A percentile compares a stretch with the other conserved stretches of the same genome.
Conservation (phyloP, 148 eudicot genomes). For the Dianthus caryophyllus region DNA sequence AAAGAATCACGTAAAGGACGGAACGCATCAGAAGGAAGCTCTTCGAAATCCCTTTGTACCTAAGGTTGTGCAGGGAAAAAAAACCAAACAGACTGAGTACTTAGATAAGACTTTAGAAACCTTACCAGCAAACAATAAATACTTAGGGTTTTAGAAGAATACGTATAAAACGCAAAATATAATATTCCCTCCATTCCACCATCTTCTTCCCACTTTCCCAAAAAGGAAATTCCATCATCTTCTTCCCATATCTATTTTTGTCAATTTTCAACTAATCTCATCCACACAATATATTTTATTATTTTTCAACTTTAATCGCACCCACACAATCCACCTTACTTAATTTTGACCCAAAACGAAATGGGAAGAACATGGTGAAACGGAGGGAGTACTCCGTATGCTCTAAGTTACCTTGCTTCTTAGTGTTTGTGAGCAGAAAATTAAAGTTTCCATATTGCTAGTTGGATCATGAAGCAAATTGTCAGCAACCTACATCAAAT, state of each 20-base stretch:
- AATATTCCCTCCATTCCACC: too few species aligned
- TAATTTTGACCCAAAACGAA: too few species aligned
- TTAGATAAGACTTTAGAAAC: neutral
- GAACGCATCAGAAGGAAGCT: slow-evolving; percentile 91
- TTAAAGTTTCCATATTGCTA: slow-evolving; percentile 86
- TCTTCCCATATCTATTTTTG: too few species aligned
- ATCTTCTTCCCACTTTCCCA: too few species aligned
- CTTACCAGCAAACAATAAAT: neutral
- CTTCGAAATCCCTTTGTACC: slow-evolving; percentile 98
- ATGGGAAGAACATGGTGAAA: too few species aligned
- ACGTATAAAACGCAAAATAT: neutral
- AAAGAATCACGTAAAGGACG: slow-evolving; percentile 76
- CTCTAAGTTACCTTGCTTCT: slow-evolving; percentile 74
- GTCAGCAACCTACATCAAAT: slow-evolving; percentile 71
- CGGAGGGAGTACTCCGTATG: too few species aligned
- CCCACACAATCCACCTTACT: too few species aligned
- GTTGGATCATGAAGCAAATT: slow-evolving; percentile 86
- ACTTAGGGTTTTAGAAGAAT: neutral
- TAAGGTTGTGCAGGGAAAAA: slow-evolving; percentile 14
- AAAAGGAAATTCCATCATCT: too few species aligned
- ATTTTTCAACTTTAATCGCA: too few species aligned
- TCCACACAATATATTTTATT: too few species aligned
- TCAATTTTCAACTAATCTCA: too few species aligned
- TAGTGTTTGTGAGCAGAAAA: slow-evolving; percentile 95
- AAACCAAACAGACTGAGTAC: slow-evolving; percentile 8